phyloP scores from a whole-genome alignment of 2,329 filamentous ascomycete genomes.

The Curvularia hawaiiensis region DNA sequence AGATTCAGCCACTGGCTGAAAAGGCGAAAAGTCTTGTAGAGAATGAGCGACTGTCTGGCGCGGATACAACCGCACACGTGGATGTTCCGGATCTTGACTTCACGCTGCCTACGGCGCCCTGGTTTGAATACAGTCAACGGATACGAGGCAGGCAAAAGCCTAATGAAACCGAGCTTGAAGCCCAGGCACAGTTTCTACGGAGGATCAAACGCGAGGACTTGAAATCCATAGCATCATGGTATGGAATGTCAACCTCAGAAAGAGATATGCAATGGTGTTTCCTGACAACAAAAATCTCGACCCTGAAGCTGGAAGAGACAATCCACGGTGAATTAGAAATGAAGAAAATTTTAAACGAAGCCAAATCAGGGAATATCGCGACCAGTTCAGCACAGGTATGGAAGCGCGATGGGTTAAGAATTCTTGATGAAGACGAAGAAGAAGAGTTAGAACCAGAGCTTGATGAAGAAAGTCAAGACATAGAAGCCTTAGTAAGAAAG shows the following conservation, averaged over 20 bases:
- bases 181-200: conserved; percentile 40
- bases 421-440: conserved; percentile 52
- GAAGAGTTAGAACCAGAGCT: conserved; percentile 30
- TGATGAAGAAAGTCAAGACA: conserved; percentile 31
- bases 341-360: conserved; percentile 42
- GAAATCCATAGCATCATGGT: conserved; percentile 47
- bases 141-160: conserved; percentile 7
- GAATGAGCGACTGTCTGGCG: conserved; percentile 54
- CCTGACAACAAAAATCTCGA: conserved; percentile 51
- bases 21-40: conserved; percentile 44
- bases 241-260: conserved; percentile 47
- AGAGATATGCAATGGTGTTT: conserved; percentile 54
- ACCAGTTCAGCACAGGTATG: conserved; percentile 52
- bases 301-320: conserved; percentile 45
- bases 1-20: conserved; percentile 45
- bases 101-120: conserved; percentile 51
- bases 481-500: conserved; percentile 50
- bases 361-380: conserved; percentile 42
- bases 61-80: conserved; percentile 56
- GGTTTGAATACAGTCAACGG: conserved; percentile 47
- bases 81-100: conserved; percentile 56
- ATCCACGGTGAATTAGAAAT: conserved; percentile 50
- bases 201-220: conserved; percentile 44
- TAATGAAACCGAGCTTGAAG: conserved; percentile 32
- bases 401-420: conserved; percentile 55